A percentile compares a stretch with the other conserved stretches of the same genome.
phyloP scores from a whole-genome alignment of 352 stramenopile species.

The Pythium dissimile region DNA sequence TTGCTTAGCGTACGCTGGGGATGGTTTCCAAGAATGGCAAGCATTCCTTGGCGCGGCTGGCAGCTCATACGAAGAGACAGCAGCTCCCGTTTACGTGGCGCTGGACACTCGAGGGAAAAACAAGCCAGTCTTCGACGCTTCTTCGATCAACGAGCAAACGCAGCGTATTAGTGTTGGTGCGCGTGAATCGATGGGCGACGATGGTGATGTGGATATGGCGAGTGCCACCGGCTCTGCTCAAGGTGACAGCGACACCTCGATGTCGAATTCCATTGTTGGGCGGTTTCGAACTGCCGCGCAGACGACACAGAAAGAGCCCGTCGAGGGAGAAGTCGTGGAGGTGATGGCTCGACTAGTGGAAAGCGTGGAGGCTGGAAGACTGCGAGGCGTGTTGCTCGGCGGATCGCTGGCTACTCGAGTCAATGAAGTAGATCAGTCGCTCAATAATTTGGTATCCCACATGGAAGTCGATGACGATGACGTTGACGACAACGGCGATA shows the following conservation, averaged over 20 bases:
- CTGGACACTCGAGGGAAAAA: slow-evolving; percentile 39
- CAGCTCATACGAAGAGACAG: slow-evolving; percentile 6
- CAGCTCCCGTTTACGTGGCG: slow-evolving; percentile 49
- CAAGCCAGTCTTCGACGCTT: neutral
- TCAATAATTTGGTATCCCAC: neutral
- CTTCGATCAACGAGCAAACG: neutral
- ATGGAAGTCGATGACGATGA: neutral
- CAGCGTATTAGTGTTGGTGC: no score
- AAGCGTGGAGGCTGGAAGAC: neutral
- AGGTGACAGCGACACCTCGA: neutral
- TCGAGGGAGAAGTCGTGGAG: neutral
- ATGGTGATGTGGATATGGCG: slow-evolving; percentile 15
- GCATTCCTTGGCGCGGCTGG: neutral
- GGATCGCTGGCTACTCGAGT: neutral
- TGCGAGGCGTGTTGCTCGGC: neutral
- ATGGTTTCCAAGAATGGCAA: slow-evolving; percentile 14
- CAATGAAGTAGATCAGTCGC: neutral
- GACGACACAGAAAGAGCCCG: neutral
- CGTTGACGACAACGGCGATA: slow-evolving; percentile 26
- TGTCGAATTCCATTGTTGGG: neutral
- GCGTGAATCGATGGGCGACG: no score
- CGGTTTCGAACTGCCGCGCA: neutral
- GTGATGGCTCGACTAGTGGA: slow-evolving; percentile 4
- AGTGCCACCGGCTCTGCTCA: neutral
- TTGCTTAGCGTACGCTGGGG: neutral